phyloP scores from a whole-genome alignment of 2,329 filamentous ascomycete species.

The Alternaria hordeiaustralica region DNA sequence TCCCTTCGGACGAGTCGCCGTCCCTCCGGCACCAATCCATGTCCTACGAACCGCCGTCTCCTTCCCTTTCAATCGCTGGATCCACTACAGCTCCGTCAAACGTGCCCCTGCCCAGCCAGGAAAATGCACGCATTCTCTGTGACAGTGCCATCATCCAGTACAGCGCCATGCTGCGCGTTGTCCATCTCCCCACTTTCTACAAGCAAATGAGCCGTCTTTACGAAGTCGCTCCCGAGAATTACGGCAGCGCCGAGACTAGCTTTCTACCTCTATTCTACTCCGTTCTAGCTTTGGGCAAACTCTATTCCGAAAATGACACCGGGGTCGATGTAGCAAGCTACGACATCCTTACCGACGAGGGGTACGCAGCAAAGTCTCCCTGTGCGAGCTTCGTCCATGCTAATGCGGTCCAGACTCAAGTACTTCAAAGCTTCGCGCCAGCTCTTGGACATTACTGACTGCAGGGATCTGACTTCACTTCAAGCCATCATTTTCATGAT shows the following conservation, averaged over 20 bases:
- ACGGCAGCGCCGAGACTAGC: slow-evolving; percentile 53
- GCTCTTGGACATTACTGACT: slow-evolving; percentile 61
- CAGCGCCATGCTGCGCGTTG: slow-evolving; percentile 70
- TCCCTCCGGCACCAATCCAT: slow-evolving; percentile 63
- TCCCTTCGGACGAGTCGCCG: slow-evolving; percentile 63
- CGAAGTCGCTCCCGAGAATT: slow-evolving; percentile 62
- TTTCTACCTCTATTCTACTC: slow-evolving; percentile 58
- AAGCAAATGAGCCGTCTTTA: slow-evolving; percentile 79
- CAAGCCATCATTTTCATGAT: slow-evolving; percentile 63
- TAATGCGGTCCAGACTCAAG: slow-evolving; percentile 49
- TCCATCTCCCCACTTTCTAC: slow-evolving; percentile 84
- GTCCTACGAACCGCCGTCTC: slow-evolving; percentile 71
- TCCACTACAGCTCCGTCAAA: slow-evolving; percentile 41
- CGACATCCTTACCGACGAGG: slow-evolving; percentile 56
- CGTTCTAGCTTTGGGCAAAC: slow-evolving; percentile 55
- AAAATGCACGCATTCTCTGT: slow-evolving; percentile 63
- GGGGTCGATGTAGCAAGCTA: slow-evolving; percentile 51
- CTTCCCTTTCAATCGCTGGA: slow-evolving; percentile 70
- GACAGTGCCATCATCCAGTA: slow-evolving; percentile 68
- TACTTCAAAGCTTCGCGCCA: slow-evolving; percentile 58
- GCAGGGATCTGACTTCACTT: slow-evolving; percentile 57
- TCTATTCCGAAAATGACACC: slow-evolving; percentile 53
- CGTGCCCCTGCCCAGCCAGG: slow-evolving; percentile 70
- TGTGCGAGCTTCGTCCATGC: background rate
- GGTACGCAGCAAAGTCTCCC: slow-evolving; percentile 36